Conservation (phyloP, 2,329 filamentous ascomycete species). For the Beauveria sp. region DNA sequence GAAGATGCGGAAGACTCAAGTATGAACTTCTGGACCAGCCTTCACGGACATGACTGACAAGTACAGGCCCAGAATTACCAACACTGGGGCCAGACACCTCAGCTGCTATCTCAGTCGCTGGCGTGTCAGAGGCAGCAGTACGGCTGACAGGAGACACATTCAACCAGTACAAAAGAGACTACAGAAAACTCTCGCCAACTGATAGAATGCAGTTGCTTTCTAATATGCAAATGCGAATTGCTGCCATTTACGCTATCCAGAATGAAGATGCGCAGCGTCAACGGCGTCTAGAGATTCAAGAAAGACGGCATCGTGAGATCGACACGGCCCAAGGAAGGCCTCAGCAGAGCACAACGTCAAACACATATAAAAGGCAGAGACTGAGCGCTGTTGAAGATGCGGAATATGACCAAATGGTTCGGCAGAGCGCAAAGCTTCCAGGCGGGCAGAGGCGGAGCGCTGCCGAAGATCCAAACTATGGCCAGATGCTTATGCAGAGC, state of each 20-base stretch:
- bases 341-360: conserved; percentile 15
- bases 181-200: conserved; percentile 33
- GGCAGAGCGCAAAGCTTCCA: not conserved
- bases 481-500: not conserved
- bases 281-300: conserved; percentile 29
- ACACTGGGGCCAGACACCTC: conserved; percentile 7
- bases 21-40: conserved; percentile 7
- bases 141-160: conserved; percentile 37
- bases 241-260: conserved; percentile 37
- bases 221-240: conserved; percentile 34
- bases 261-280: conserved; percentile 37
- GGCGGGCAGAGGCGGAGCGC: not conserved
- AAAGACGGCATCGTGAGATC: conserved; percentile 30
- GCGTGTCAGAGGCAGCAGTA: conserved; percentile 30
- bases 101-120: conserved; percentile 31
- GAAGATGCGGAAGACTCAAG: conserved; percentile 21
- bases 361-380: conserved; percentile 14
- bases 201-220: conserved; percentile 32
- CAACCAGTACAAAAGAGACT: conserved; percentile 35
- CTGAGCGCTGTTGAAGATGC: not conserved
- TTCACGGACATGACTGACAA: conserved; percentile 3
- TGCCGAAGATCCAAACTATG: not conserved
- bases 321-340: conserved; percentile 25
- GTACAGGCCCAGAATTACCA: conserved; percentile 8
- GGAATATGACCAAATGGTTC: not conserved